These are phyloP conservation scores for Pezicula rhizophila DNA, from an alignment of 2,329 filamentous ascomycete genomes.

Conservation along the genomic window DNA sequence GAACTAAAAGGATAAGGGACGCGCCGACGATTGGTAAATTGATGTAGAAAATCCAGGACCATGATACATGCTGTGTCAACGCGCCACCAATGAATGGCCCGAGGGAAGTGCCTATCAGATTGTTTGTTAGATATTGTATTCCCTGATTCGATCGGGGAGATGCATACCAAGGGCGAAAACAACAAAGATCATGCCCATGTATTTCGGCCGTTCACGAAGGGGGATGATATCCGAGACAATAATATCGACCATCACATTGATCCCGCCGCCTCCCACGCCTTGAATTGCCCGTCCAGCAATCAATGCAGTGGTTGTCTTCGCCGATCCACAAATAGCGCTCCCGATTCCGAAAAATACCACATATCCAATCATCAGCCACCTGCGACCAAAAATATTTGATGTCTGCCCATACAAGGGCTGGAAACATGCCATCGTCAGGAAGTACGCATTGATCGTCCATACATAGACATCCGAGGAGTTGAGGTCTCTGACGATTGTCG, in stretches of 20 bases:
- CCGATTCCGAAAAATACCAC: conserved; percentile 2
- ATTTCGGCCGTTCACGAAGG: conserved; percentile 38
- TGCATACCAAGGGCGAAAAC: conserved; percentile 24
- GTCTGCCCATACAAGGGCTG: conserved; percentile 4
- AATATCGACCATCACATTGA: conserved; percentile 38
- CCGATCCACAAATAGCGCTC: background rate
- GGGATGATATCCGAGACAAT: conserved; percentile 45
- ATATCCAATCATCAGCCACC: background rate
- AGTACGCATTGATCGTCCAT: conserved; percentile 13
- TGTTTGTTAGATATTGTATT: conserved; percentile 30
- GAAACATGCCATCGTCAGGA: conserved; percentile 7
- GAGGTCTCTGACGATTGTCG: conserved; percentile 11
- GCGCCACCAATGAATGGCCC: conserved; percentile 17
- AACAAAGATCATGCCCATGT: conserved; percentile 25
- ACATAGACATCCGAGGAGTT: conserved; percentile 5
- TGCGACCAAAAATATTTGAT: conserved; percentile 3
- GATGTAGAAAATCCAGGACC: conserved; percentile 43
- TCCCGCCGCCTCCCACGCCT: conserved; percentile 41
- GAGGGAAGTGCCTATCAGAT: conserved; percentile 26
- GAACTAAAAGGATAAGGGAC: conserved; percentile 8
- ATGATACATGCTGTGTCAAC: conserved; percentile 23
- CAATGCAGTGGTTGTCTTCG: background rate
- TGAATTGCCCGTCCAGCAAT: conserved; percentile 3
- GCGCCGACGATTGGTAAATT: conserved; percentile 31
- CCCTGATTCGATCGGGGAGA: background rate